Evolutionary conservation across 2,329 filamentous ascomycete genomes (phyloP).

Genomic region (Chrysosporium queenslandicum): DNA sequence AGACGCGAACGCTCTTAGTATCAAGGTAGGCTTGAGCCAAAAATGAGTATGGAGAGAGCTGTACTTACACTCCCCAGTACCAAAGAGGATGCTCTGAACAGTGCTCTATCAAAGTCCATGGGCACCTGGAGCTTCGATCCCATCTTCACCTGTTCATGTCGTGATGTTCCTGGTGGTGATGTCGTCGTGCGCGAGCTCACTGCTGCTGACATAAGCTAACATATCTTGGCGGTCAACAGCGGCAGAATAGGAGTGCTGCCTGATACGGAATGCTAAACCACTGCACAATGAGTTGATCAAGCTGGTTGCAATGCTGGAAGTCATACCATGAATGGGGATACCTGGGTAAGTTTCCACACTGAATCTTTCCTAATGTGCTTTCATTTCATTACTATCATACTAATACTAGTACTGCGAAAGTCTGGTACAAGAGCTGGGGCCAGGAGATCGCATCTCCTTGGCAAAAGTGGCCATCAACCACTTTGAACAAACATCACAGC

Average conservation of each 20-base stretch:
- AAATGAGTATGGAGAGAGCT: background rate
- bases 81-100: background rate
- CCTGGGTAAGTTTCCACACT: conserved; percentile 31
- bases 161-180: background rate
- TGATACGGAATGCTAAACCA: too few species aligned
- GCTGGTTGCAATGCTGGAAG: background rate
- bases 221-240: background rate
- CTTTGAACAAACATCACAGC: conserved; percentile 58
- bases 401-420: conserved; percentile 41
- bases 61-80: background rate
- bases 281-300: background rate
- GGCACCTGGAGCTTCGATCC: background rate
- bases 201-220: background rate
- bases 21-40: too few species aligned
- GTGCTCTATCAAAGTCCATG: background rate
- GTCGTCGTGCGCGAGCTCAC: background rate
- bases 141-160: background rate
- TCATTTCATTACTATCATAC: too few species aligned
- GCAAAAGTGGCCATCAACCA: conserved; percentile 72
- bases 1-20: background rate
- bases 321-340: conserved; percentile 31
- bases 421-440: conserved; percentile 81
- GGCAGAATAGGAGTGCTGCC: conserved; percentile 1
- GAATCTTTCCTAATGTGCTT: too few species aligned
- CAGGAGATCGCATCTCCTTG: conserved; percentile 67